phyloP scores from a whole-genome alignment of 495 filamentous ascomycete species.

The Immersiella caudata region DNA sequence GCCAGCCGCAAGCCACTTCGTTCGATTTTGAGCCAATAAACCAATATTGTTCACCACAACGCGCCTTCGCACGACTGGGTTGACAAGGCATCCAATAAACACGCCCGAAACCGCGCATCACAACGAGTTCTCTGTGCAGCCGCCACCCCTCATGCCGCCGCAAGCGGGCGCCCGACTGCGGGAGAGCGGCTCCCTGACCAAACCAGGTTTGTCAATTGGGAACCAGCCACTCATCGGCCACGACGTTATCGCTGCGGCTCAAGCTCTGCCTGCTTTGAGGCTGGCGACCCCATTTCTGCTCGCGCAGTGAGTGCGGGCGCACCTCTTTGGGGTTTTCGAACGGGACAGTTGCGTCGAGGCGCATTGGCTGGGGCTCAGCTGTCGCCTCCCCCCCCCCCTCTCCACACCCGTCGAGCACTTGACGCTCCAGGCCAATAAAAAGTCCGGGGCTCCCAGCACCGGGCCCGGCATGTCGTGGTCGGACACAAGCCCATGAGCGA shows the following conservation, averaged over 20 bases:
- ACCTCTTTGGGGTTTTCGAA: no score
- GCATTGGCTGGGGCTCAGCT: no score
- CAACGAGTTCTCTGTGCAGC: background rate
- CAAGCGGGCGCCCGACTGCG: background rate
- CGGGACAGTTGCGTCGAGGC: background rate
- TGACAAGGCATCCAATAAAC: background rate
- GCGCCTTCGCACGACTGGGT: background rate
- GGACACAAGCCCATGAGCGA: constrained; percentile 2
- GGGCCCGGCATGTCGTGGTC: no score
- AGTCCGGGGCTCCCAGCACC: background rate
- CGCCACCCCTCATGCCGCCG: no score
- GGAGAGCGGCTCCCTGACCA: no score
- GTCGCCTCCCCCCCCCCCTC: no score
- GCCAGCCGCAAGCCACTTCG: no score
- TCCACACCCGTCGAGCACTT: no score
- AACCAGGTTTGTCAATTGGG: background rate
- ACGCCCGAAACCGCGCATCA: background rate
- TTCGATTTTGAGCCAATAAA: no score
- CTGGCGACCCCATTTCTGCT: background rate
- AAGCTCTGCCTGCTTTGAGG: background rate
- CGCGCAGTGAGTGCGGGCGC: no score
- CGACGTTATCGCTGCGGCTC: background rate
- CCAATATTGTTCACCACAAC: background rate
- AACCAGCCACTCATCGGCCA: background rate
- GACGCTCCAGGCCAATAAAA: background rate